A percentile compares a stretch with the other conserved stretches of the same genome.
phyloP scores from a whole-genome alignment of 352 stramenopile genomes.

The Pythium aristosporum region DNA sequence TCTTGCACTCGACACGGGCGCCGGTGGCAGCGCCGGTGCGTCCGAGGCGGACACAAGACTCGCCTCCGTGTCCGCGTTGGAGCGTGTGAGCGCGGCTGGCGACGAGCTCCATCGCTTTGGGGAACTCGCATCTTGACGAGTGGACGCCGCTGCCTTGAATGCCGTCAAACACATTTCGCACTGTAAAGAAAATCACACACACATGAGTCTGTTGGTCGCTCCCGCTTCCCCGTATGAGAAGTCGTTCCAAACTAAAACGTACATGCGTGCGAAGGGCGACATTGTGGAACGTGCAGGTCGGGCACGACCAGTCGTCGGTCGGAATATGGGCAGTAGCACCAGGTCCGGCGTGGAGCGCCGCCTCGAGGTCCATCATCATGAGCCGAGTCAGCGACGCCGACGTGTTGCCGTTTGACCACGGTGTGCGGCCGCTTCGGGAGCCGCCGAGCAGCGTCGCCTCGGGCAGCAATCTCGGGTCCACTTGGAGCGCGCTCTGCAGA shows the following conservation, averaged over 20 bases:
- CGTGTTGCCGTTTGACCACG: constrained; percentile 31
- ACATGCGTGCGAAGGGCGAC: constrained; percentile 53
- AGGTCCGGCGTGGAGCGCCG: constrained; percentile 38
- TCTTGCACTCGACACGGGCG: constrained; percentile 8
- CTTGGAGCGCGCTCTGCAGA: constrained; percentile 90
- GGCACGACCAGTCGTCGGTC: constrained; percentile 54
- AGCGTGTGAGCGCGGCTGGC: constrained; percentile 11
- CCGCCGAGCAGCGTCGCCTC: constrained; percentile 31
- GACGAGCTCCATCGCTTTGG: constrained; percentile 27
- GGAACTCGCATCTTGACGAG: neutral
- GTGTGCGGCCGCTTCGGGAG: constrained; percentile 33
- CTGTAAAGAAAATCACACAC: constrained; percentile 15
- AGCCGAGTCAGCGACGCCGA: constrained; percentile 41
- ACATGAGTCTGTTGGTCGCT: neutral
- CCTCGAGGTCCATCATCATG: constrained; percentile 64
- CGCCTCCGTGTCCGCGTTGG: constrained; percentile 13
- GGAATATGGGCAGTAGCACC: constrained; percentile 40
- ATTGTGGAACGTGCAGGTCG: constrained; percentile 72
- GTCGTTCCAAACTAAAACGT: constrained; percentile 18
- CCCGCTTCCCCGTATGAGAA: neutral
- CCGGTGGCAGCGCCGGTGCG: constrained; percentile 14
- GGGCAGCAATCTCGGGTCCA: constrained; percentile 46
- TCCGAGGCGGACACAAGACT: constrained; percentile 4
- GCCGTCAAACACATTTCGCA: constrained; percentile 32
- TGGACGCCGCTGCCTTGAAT: constrained; percentile 14